Conservation (phyloP, 2,329 filamentous ascomycete genomes). For the Pseudocercospora cruenta region DNA sequence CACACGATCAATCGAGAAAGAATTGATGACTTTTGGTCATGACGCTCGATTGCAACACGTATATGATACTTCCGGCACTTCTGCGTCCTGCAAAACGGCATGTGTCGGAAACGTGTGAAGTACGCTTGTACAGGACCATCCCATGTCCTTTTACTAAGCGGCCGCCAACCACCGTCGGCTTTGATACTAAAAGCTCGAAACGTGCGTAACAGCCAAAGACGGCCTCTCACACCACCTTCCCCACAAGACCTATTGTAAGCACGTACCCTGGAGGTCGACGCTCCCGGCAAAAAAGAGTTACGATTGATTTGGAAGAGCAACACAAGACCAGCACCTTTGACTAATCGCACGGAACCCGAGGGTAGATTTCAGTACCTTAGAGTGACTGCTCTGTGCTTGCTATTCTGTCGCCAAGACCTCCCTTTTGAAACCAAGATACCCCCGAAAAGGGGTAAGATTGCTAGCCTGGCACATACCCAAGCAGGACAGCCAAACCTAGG, state of each 20-base stretch:
- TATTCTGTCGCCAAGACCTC: not conserved
- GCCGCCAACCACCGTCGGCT: not conserved
- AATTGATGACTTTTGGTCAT: not conserved
- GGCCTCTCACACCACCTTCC: not conserved
- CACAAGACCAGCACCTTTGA: not conserved
- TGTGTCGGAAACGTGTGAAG: not conserved
- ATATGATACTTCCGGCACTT: not conserved
- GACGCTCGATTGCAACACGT: not conserved
- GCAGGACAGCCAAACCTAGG: not conserved
- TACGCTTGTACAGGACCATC: not conserved
- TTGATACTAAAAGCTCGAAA: not conserved
- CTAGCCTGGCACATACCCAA: not conserved
- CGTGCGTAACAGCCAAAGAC: not conserved
- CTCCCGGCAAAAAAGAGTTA: not conserved
- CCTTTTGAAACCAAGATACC: not conserved
- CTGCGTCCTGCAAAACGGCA: not conserved
- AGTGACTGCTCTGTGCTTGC: not conserved
- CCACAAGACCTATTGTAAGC: not conserved
- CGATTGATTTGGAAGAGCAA: not conserved
- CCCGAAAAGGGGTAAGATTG: conserved; percentile 1
- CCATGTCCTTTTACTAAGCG: not conserved
- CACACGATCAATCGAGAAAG: not conserved
- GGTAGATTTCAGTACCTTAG: not conserved
- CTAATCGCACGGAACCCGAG: not conserved
- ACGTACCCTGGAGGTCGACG: not conserved